Percentiles rank a stretch among this genome's conserved stretches.
These are phyloP conservation scores for Coemansia sp. DNA, from an alignment of 371 early-diverging fungal species.

Conservation along the genomic window DNA sequence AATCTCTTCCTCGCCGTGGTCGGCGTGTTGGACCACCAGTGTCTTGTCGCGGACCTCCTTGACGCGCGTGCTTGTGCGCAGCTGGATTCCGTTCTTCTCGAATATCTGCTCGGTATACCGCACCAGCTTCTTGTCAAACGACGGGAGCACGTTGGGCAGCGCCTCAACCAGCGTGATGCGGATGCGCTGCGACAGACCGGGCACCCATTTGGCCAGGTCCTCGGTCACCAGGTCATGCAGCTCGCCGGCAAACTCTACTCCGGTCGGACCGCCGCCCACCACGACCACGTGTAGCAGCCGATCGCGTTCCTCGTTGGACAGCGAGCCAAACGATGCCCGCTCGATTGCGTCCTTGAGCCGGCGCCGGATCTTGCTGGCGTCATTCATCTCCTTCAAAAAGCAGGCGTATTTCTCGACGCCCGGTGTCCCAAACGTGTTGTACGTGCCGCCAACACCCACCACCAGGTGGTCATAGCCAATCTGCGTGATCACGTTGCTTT, in stretches of 20 bases:
- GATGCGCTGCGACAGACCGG: slow-evolving; percentile 74
- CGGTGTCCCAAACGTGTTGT: slow-evolving; percentile 85
- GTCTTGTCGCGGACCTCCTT: slow-evolving; percentile 79
- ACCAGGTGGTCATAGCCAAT: slow-evolving; percentile 89
- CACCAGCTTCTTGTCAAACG: slow-evolving; percentile 85
- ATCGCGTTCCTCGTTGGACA: slow-evolving; percentile 71
- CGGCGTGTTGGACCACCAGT: slow-evolving; percentile 66
- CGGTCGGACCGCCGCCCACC: slow-evolving; percentile 97
- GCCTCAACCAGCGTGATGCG: slow-evolving; percentile 91
- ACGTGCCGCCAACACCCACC: slow-evolving; percentile 84
- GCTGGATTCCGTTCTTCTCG: slow-evolving; percentile 80
- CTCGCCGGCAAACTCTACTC: slow-evolving; percentile 94
- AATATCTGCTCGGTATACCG: slow-evolving; percentile 89
- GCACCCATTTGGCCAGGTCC: slow-evolving; percentile 83
- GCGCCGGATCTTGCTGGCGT: slow-evolving; percentile 86
- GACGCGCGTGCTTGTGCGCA: slow-evolving; percentile 83
- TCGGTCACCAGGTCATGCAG: slow-evolving; percentile 88
- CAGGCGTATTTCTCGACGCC: slow-evolving; percentile 85
- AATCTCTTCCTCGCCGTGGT: slow-evolving; percentile 54
- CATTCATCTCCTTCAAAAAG: slow-evolving; percentile 86
- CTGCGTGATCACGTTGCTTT: slow-evolving; percentile 53
- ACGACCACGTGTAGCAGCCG: slow-evolving; percentile 93
- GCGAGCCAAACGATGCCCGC: slow-evolving; percentile 82
- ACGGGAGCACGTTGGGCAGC: slow-evolving; percentile 80
- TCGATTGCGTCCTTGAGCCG: slow-evolving; percentile 88